These are phyloP conservation scores for Metschnikowia anglica DNA, from an alignment of 805 yeast genomes.

Conservation along the genomic window DNA sequence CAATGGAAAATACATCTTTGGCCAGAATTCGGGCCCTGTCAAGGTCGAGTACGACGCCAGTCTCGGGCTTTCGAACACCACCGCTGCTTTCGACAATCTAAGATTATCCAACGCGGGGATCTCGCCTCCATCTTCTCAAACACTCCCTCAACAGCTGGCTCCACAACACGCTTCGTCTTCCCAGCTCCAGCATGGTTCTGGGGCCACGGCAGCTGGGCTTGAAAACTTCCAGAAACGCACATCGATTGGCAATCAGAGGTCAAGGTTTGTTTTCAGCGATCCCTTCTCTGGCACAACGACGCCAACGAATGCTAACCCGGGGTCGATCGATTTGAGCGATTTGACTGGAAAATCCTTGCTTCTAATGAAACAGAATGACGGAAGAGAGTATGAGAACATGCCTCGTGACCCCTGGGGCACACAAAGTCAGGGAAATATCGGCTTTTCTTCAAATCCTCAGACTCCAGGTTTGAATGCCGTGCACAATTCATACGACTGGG, in stretches of 20 bases:
- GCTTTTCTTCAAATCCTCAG: conserved; percentile 36
- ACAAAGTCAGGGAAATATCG: conserved; percentile 15
- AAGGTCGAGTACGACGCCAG: conserved; percentile 35
- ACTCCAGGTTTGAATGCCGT: conserved; percentile 32
- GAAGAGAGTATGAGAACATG: conserved; percentile 46
- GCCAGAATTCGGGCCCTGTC: conserved; percentile 35
- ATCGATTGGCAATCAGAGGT: conserved; percentile 55
- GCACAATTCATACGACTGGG: conserved; percentile 20
- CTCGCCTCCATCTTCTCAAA: conserved; percentile 34
- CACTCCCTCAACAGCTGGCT: conserved; percentile 4
- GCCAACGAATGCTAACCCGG: conserved; percentile 19
- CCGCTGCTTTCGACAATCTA: conserved; percentile 28
- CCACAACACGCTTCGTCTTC: conserved; percentile 1
- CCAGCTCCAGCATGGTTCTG: conserved; percentile 12
- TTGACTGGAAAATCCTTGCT: conserved; percentile 44
- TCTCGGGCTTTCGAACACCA: conserved; percentile 18
- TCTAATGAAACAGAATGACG: conserved; percentile 47
- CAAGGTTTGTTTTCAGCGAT: conserved; percentile 70
- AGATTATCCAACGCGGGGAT: conserved; percentile 29
- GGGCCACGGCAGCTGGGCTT: conserved; percentile 20
- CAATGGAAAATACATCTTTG: conserved; percentile 42
- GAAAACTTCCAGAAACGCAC: conserved; percentile 49
- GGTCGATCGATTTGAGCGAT: conserved; percentile 35
- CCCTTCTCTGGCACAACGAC: conserved; percentile 40
- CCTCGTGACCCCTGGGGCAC: conserved; percentile 48